Base-by-base conservation (phyloP, 768 basidiomycete species). In the Hydnum rufescens region DNA sequence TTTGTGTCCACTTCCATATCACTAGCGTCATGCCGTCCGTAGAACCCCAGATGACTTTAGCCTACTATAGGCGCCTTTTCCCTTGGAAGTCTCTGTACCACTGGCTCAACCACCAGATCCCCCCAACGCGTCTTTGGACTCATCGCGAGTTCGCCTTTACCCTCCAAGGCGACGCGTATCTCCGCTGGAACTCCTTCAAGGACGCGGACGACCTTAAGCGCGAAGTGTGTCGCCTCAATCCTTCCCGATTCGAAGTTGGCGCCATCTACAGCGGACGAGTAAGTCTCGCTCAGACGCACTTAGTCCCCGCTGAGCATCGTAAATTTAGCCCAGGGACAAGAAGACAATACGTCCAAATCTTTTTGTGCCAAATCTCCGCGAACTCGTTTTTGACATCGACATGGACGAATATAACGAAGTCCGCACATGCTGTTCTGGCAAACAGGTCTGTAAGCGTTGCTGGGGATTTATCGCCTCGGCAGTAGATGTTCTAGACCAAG, bases 331-430 rank as follows among this genome's bases (percentile, higher is more conserved):
- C 2, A 72, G 77, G 60, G 93, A 96, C 69, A 82, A 76, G 63
- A 92, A 92, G 61, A 80, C 84, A 0, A 70, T 87, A 16, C 76
- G 77, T 6, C 68, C 79, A n/a, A 66, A 68, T 2, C 72, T 71
- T 0, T 79, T 96, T 58, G 70, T 72, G 42, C 89, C 95, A 0
- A 63, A 75, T 31, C 74, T 77, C 57, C 81, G 95, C 54, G 95
- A 97, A 64, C 80, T 99, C 42, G 93, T 97, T 0, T 95, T 99
- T 63, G 95, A 99, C 76, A 96, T 99, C 63, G 95, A 99, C 66
- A 96, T 99, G 95, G 93, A 95, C 16, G 95, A 99, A 67, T 99
- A 97, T 67, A 93, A 99, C 63, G 71, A 79, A 43, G 76, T 97
- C 60, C 80, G 95, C 47, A 96, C 90, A 0, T 99, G 95, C 66